Evolutionary conservation across 495 filamentous ascomycete species (phyloP).

Genomic region (Penicillium paradoxum): DNA sequence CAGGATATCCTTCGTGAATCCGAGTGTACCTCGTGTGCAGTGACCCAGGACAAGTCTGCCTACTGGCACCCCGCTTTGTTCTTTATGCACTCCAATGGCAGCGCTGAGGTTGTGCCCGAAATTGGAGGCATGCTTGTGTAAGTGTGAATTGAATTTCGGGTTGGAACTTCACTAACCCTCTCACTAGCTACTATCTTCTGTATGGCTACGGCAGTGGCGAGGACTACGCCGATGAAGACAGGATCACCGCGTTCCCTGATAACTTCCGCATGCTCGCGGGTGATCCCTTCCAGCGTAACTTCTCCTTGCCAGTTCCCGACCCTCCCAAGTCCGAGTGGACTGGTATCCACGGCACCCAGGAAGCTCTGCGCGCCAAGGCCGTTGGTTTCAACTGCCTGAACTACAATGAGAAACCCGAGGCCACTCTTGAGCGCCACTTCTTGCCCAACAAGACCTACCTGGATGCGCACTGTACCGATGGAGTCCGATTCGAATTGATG

Average conservation of each 20-base stretch:
- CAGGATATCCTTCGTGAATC: conserved; percentile 41
- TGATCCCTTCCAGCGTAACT: conserved; percentile 62
- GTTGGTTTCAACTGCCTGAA: conserved; percentile 91
- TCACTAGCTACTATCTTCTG: conserved; percentile 66
- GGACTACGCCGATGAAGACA: no score
- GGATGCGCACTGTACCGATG: conserved; percentile 69
- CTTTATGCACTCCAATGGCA: conserved; percentile 54
- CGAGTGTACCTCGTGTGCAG: conserved; percentile 53
- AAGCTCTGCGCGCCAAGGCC: conserved; percentile 69
- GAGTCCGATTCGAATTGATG: conserved; percentile 76
- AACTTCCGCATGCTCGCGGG: conserved; percentile 87
- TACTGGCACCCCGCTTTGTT: conserved; percentile 60
- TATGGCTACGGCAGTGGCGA: no score
- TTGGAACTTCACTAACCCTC: conserved; percentile 1
- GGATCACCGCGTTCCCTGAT: conserved; percentile 70
- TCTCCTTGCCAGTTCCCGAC: conserved; percentile 63
- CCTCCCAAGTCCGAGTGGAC: conserved; percentile 70
- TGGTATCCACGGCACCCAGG: conserved; percentile 54
- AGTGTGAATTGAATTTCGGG: conserved; percentile 13
- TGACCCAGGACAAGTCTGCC: conserved; percentile 56
- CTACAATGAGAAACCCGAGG: conserved; percentile 57
- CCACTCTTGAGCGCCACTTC: conserved; percentile 71
- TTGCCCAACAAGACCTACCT: conserved; percentile 74
- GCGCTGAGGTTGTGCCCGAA: conserved; percentile 46
- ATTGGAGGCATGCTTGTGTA: conserved; percentile 56